Evolutionary conservation across 2,329 filamentous ascomycete species (phyloP).

Genomic region (Ophiocordyceps robertsii): DNA sequence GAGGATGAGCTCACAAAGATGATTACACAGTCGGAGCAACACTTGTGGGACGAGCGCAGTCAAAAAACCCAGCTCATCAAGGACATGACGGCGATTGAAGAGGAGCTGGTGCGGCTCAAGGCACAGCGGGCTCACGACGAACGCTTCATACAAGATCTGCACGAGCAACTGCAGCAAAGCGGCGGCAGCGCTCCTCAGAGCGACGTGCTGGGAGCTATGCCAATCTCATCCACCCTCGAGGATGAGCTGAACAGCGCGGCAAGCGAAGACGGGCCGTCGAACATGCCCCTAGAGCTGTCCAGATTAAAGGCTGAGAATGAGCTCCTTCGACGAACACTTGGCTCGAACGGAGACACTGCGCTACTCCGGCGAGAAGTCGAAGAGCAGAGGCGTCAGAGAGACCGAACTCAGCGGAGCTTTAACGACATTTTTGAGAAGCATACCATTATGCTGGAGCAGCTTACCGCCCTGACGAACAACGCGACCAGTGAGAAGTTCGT

Average conservation of each 20-base stretch:
- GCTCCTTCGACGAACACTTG: conserved; percentile 39
- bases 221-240: conserved; percentile 33
- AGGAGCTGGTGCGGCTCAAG: conserved; percentile 32
- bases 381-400: conserved; percentile 33
- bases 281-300: conserved; percentile 38
- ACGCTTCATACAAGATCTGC: conserved; percentile 41
- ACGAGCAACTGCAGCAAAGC: conserved; percentile 40
- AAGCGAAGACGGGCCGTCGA: conserved; percentile 22
- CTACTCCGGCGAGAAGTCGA: conserved; percentile 43
- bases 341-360: conserved; percentile 39
- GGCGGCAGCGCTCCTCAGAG: conserved; percentile 10
- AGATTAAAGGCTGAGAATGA: conserved; percentile 49
- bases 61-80: conserved; percentile 32
- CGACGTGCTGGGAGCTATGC: conserved; percentile 5
- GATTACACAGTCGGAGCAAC: conserved; percentile 26
- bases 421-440: conserved; percentile 46
- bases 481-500: conserved; percentile 44
- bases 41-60: conserved; percentile 27
- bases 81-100: conserved; percentile 28
- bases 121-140: conserved; percentile 36
- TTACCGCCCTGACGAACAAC: conserved; percentile 38
- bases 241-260: conserved; percentile 43
- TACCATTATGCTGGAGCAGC: conserved; percentile 42
- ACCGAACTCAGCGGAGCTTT: conserved; percentile 38
- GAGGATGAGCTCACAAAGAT: conserved; percentile 26